Percentiles rank a stretch among this genome's conserved stretches.
These are phyloP conservation scores for Arxiozyma slooffiae DNA, from an alignment of 1,139 yeast species.

Conservation along the genomic window DNA sequence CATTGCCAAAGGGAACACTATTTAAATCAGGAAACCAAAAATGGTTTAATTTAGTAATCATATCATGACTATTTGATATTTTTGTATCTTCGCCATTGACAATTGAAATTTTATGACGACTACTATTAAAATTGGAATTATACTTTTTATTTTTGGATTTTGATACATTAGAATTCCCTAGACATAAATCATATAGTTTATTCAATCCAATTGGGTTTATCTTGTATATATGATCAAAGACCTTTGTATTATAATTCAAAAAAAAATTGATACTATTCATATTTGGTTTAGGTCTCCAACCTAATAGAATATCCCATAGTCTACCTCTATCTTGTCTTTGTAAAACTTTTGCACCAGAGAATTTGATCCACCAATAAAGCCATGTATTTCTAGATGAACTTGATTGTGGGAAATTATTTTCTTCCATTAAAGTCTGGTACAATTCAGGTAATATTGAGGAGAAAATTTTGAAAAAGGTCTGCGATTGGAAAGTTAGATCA, in stretches of 20 bases:
- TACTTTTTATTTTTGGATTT: background rate
- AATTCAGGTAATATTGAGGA: slow-evolving; percentile 65
- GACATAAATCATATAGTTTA: background rate
- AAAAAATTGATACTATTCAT: slow-evolving; percentile 28
- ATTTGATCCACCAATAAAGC: slow-evolving; percentile 92
- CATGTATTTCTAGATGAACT: slow-evolving; percentile 66
- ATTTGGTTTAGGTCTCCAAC: slow-evolving; percentile 50
- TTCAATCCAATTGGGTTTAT: slow-evolving; percentile 4
- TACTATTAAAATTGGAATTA: too few relatives aligned
- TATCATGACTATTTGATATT: background rate
- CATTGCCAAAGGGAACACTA: slow-evolving; percentile 21
- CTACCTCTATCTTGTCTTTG: slow-evolving; percentile 75
- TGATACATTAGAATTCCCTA: background rate
- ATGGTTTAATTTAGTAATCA: slow-evolving; percentile 20
- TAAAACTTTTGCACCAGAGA: slow-evolving; percentile 85
- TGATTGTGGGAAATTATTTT: slow-evolving; percentile 49
- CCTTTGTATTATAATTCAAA: slow-evolving; percentile 31
- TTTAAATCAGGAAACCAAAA: slow-evolving; percentile 32
- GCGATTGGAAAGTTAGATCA: slow-evolving; percentile 35
- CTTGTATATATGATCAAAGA: slow-evolving; percentile 24
- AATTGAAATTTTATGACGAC: background rate
- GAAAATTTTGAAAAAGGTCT: slow-evolving; percentile 53
- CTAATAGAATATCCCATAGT: slow-evolving; percentile 78
- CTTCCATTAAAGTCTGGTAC: slow-evolving; percentile 69
- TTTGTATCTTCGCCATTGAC: background rate